Conservation (phyloP, 768 basidiomycete genomes). For the Mycena floridula region DNA sequence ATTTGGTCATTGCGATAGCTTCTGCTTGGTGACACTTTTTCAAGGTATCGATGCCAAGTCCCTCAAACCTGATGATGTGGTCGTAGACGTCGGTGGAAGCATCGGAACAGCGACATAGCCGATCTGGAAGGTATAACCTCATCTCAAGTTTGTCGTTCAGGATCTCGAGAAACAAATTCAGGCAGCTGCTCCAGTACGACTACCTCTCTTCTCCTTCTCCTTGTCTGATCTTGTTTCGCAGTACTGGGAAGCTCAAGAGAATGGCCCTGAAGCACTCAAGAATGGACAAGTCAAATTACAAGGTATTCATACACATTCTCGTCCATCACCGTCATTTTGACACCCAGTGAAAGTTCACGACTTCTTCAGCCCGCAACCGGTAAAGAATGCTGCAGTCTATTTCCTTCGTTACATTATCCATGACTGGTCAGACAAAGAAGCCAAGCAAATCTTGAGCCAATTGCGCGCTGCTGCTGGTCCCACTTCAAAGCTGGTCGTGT, state of each 20-base stretch:
- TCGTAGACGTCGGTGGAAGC: background rate
- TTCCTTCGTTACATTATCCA: too few relatives aligned
- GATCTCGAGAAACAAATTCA: background rate
- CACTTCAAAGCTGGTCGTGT: slow-evolving; percentile 14
- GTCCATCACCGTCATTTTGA: background rate
- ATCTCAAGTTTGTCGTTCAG: background rate
- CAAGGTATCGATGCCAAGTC: background rate
- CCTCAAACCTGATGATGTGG: background rate
- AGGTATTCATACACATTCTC: background rate
- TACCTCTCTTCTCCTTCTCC: background rate
- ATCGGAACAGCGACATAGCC: background rate
- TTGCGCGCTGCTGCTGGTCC: slow-evolving; percentile 16
- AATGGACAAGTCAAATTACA: background rate
- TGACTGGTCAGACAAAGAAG: slow-evolving; percentile 20
- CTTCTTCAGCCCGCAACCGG: too few relatives aligned
- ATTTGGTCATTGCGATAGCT: background rate
- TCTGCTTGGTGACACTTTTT: background rate
- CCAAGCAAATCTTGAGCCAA: slow-evolving; percentile 14
- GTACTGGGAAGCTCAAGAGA: background rate
- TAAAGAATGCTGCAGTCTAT: too few relatives aligned
- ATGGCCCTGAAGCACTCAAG: background rate
- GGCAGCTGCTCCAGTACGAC: background rate
- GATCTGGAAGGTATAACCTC: background rate
- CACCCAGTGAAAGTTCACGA: slow-evolving; percentile 10
- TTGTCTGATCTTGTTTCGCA: background rate